These are phyloP conservation scores for Boeremia exigua DNA, from an alignment of 2,329 filamentous ascomycete species.

Conservation along the genomic window DNA sequence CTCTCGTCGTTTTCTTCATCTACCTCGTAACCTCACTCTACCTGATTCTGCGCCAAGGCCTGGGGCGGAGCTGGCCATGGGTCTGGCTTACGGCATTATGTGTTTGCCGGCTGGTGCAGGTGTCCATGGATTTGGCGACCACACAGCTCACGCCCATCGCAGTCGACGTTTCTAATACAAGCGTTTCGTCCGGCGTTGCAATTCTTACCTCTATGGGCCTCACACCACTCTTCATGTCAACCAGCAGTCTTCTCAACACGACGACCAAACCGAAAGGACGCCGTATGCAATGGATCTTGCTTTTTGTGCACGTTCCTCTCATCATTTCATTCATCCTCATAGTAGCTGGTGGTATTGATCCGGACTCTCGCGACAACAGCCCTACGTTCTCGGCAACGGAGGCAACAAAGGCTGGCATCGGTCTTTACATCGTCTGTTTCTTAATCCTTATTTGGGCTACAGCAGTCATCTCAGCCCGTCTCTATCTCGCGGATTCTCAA, in stretches of 20 bases:
- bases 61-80: slow-evolving; percentile 45
- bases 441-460: slow-evolving; percentile 44
- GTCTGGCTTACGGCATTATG: slow-evolving; percentile 40
- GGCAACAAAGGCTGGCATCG: slow-evolving; percentile 43
- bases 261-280: slow-evolving; percentile 44
- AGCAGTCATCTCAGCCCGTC: slow-evolving; percentile 42
- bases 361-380: slow-evolving; percentile 39
- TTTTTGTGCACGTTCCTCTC: slow-evolving; percentile 41
- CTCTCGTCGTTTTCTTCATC: slow-evolving; percentile 41
- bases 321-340: slow-evolving; percentile 45
- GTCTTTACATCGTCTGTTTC: slow-evolving; percentile 44
- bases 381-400: slow-evolving; percentile 43
- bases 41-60: slow-evolving; percentile 39
- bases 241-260: slow-evolving; percentile 42
- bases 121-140: slow-evolving; percentile 44
- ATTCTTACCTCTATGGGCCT: slow-evolving; percentile 46
- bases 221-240: slow-evolving; percentile 46
- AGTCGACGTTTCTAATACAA: slow-evolving; percentile 31
- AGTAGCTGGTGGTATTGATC: slow-evolving; percentile 45
- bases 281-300: slow-evolving; percentile 47
- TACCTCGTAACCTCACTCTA: slow-evolving; percentile 39
- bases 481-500: slow-evolving; percentile 40
- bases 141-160: slow-evolving; percentile 34
- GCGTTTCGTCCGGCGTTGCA: slow-evolving; percentile 41
- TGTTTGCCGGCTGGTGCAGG: slow-evolving; percentile 44